Conservation (phyloP, 306 rosid species). For the Quercus berberidifolia region DNA sequence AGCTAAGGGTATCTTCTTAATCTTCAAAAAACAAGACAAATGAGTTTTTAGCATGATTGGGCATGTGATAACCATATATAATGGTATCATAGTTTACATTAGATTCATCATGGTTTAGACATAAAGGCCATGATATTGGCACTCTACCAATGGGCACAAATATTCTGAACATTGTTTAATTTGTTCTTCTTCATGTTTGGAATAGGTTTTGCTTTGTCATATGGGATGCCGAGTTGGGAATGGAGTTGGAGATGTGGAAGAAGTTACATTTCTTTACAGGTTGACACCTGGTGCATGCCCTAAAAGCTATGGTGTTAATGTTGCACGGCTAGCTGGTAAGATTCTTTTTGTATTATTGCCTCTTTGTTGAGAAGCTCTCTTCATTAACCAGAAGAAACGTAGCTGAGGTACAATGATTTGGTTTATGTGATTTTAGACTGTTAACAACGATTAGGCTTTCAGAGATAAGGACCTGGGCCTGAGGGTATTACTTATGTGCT, state of each 20-base stretch:
- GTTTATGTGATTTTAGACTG: neutral
- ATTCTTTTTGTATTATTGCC: constrained; percentile 1
- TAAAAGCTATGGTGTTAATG: constrained; percentile 94
- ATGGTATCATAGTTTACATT: neutral
- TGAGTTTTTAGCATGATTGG: neutral
- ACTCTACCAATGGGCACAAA: neutral
- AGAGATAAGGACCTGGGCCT: neutral
- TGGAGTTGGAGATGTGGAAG: constrained; percentile 66
- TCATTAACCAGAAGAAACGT: neutral
- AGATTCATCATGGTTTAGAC: neutral
- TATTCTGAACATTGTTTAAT: constrained; percentile 12
- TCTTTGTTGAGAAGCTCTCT: neutral
- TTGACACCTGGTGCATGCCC: constrained; percentile 87
- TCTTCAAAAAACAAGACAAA: too few species aligned
- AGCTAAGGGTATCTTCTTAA: too few species aligned
- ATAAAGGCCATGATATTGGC: neutral
- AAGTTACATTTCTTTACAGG: constrained; percentile 92
- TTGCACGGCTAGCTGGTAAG: constrained; percentile 92
- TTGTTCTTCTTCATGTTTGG: constrained; percentile 14
- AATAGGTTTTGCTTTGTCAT: constrained; percentile 80
- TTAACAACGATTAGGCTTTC: neutral
- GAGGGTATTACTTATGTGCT: neutral
- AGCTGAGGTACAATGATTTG: neutral
- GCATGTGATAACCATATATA: neutral
- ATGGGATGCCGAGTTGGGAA: constrained; percentile 93